phyloP scores from a whole-genome alignment of 2,329 filamentous ascomycete genomes.

The Cryphonectria naterciae region DNA sequence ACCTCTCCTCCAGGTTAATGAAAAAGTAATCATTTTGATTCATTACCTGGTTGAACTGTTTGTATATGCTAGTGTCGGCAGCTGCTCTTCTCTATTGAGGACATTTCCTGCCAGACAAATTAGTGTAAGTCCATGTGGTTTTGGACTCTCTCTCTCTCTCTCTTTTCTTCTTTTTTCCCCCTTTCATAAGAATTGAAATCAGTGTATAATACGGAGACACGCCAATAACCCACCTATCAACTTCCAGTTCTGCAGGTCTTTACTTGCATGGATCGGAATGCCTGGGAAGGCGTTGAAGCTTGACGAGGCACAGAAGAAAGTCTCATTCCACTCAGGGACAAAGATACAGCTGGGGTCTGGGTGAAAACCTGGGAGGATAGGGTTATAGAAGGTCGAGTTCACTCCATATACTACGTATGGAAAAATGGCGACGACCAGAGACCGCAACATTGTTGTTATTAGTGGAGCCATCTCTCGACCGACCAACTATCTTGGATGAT shows the following conservation, averaged over 20 bases:
- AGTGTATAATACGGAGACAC: not conserved
- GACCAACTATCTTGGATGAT: not conserved
- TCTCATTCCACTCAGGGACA: slow-evolving; percentile 42
- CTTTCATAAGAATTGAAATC: too few species aligned
- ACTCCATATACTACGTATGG: not conserved
- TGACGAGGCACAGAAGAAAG: slow-evolving; percentile 49
- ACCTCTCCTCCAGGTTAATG: not conserved
- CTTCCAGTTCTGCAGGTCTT: slow-evolving; percentile 48
- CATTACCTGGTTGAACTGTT: slow-evolving; percentile 38
- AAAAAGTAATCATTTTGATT: too few species aligned
- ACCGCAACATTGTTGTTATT: not conserved
- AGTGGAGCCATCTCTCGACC: not conserved
- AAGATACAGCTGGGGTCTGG: slow-evolving; percentile 49
- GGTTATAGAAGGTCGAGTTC: slow-evolving; percentile 41
- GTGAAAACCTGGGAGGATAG: slow-evolving; percentile 49
- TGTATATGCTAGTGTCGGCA: slow-evolving; percentile 39
- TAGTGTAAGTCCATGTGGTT: not conserved
- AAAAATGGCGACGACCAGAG: not conserved
- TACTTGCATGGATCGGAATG: slow-evolving; percentile 49
- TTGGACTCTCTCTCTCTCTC: too few species aligned
- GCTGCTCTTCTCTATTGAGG: slow-evolving; percentile 41
- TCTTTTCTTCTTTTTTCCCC: too few species aligned
- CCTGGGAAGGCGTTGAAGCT: slow-evolving; percentile 50
- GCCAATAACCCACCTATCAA: slow-evolving; percentile 36
- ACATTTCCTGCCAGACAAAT: slow-evolving; percentile 38